Evolutionary conservation across 2,329 filamentous ascomycete genomes (phyloP).

Genomic region (Fusarium sp.): DNA sequence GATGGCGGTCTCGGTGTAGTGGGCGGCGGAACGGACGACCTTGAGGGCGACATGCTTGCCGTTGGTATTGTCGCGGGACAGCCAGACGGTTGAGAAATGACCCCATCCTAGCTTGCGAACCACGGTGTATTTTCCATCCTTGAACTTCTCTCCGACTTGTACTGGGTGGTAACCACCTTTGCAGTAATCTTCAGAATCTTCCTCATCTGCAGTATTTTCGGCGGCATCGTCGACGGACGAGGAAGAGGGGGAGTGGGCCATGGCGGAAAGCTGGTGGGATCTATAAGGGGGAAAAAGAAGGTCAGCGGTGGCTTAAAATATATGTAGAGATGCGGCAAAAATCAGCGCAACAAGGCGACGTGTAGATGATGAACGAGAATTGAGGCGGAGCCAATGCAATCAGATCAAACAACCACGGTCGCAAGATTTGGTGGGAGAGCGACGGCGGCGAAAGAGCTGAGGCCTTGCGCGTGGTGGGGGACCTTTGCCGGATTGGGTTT

Average conservation of each 20-base stretch:
- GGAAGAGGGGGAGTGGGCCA: conserved; percentile 79
- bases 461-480: conserved; percentile 41
- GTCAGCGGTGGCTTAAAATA: conserved; percentile 25
- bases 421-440: conserved; percentile 37
- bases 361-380: conserved; percentile 24
- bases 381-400: conserved; percentile 36
- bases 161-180: conserved; percentile 99
- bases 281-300: conserved; percentile 47
- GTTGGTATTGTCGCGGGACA: conserved; percentile 83
- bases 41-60: conserved; percentile 97
- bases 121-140: conserved; percentile 95
- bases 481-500: conserved; percentile 44
- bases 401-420: conserved; percentile 38
- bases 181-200: conserved; percentile 99
- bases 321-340: conserved; percentile 8
- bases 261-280: conserved; percentile 65
- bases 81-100: conserved; percentile 97
- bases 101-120: conserved; percentile 98
- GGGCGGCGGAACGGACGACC: conserved; percentile 94
- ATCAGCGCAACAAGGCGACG: conserved; percentile 16
- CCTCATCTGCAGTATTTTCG: conserved; percentile 96
- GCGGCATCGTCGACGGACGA: conserved; percentile 84
- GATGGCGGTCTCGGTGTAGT: conserved; percentile 98
- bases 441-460: conserved; percentile 39
- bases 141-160: conserved; percentile 93